These are phyloP conservation scores for Ustilago esculenta DNA, from an alignment of 1,284 basidiomycete species.

Conservation along the genomic window DNA sequence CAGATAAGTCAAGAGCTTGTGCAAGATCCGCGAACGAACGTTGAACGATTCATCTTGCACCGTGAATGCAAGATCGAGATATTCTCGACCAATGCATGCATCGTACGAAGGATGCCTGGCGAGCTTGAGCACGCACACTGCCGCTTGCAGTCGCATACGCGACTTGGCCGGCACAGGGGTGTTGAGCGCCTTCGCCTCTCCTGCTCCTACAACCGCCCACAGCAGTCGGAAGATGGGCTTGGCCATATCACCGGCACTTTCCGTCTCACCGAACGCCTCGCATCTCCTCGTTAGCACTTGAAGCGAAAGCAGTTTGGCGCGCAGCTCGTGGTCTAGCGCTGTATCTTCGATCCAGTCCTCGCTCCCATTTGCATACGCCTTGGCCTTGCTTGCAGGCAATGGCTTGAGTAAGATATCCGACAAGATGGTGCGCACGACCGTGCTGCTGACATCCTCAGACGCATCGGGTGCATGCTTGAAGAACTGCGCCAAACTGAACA, in stretches of 20 bases:
- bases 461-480: slow-evolving; percentile 76
- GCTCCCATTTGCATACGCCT: slow-evolving; percentile 20
- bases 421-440: slow-evolving; percentile 79
- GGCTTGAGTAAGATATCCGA: slow-evolving; percentile 52
- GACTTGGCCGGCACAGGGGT: slow-evolving; percentile 51
- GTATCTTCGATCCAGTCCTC: slow-evolving; percentile 58
- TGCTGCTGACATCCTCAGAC: slow-evolving; percentile 81
- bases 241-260: slow-evolving; percentile 40
- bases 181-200: slow-evolving; percentile 50
- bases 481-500: slow-evolving; percentile 80
- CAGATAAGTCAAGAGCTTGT: slow-evolving; percentile 77
- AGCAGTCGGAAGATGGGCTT: slow-evolving; percentile 56
- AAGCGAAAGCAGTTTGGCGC: slow-evolving; percentile 45
- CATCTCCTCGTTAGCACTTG: slow-evolving; percentile 52
- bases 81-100: slow-evolving; percentile 73
- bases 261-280: slow-evolving; percentile 43
- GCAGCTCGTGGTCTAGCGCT: slow-evolving; percentile 35
- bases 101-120: slow-evolving; percentile 75
- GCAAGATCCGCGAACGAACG: slow-evolving; percentile 81
- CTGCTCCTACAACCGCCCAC: slow-evolving; percentile 43
- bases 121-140: slow-evolving; percentile 82
- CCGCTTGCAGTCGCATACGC: slow-evolving; percentile 80
- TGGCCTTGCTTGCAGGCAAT: slow-evolving; percentile 20
- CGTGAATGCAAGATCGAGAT: slow-evolving; percentile 77
- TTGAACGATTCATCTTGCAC: slow-evolving; percentile 88